Evolutionary conservation across 345 rosid genomes (phyloP), one percentile per base, ranked within the genome.

Genomic region (Eucalyptus dawsonii): DNA sequence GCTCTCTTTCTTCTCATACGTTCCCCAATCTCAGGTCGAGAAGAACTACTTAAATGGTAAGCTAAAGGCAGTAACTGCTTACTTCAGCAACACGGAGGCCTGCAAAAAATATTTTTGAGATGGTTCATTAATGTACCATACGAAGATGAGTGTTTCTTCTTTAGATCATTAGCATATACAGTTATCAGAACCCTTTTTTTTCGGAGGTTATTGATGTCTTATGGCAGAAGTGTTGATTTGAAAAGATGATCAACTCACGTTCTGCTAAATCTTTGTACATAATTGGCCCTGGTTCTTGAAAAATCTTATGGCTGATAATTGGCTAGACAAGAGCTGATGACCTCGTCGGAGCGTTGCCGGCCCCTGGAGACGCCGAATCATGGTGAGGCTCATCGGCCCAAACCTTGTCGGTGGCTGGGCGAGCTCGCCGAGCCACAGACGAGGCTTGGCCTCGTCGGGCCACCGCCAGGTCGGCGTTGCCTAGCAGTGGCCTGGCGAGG

Each of bases 31-130:
- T 89, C 95, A 96, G 98, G 96, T 95, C 9, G 99, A 98, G 93
- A 94, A 93, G 89, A 98, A 96, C 94, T 96, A 91, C 90, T 90
- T 98, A 93, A 94, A 97, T 88, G 98, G 98, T 88, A 97, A 92
- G 94, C 92, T 95, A 89, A 97, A 98, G 94, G 98, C 98, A 80
- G 91, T 97, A 88, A 98, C 99, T 88, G 99, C 99, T 37, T 98
- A 98, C 93, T 91, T 93, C 88, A 92, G 80, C 62, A 90, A 90
- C 10, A 88, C 51, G 27, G 86, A 88, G 88, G 86, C 83, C 87
- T 44, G 89, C 88, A 69, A 25, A 76, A 37, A 88, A 58, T 86
- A 56, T n/a, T 86, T n/a, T n/a, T n/a, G 50, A 51, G 45, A 50
- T 56, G 44, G 62, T 19, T 44, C 14, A 22, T 51, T 15, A 34